Conservation (phyloP, 805 yeast genomes). For the Metahyphopichia silvanorum region DNA sequence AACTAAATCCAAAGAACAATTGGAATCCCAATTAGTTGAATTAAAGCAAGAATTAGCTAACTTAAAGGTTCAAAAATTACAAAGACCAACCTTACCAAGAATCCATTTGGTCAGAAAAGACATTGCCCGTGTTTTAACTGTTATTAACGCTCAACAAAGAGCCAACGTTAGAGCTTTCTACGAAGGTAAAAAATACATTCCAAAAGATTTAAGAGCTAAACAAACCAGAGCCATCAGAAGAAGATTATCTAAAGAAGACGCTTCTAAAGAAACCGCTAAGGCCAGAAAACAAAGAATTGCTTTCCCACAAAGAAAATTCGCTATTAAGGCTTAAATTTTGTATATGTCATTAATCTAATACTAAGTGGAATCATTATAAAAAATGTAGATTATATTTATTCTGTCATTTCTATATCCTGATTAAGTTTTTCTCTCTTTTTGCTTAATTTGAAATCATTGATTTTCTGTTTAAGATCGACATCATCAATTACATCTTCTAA, state of each 20-base stretch:
- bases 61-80: constrained; percentile 93
- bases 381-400: not conserved
- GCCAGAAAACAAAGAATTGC: constrained; percentile 90
- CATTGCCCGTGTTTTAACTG: constrained; percentile 97
- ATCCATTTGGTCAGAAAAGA: constrained; percentile 96
- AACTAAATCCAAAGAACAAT: constrained; percentile 95
- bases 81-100: constrained; percentile 91
- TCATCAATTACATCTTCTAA: constrained; percentile 86
- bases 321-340: constrained; percentile 86
- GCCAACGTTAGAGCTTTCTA: constrained; percentile 91
- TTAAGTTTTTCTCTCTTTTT: constrained; percentile 27
- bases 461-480: constrained; percentile 60
- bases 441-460: constrained; percentile 52
- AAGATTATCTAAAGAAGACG: constrained; percentile 85
- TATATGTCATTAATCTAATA: not conserved
- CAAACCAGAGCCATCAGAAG: constrained; percentile 99
- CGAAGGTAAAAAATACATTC: constrained; percentile 92
- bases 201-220: constrained; percentile 99
- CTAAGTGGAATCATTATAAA: not conserved
- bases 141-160: constrained; percentile 96
- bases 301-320: constrained; percentile 98
- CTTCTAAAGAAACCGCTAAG: constrained; percentile 76
- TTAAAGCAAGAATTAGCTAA: constrained; percentile 95
- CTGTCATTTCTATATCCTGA: constrained; percentile 17
- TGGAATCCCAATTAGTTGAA: constrained; percentile 90